Evolutionary conservation across 1,139 yeast genomes (phyloP).

Genomic region (Tardiomyces blankii): DNA sequence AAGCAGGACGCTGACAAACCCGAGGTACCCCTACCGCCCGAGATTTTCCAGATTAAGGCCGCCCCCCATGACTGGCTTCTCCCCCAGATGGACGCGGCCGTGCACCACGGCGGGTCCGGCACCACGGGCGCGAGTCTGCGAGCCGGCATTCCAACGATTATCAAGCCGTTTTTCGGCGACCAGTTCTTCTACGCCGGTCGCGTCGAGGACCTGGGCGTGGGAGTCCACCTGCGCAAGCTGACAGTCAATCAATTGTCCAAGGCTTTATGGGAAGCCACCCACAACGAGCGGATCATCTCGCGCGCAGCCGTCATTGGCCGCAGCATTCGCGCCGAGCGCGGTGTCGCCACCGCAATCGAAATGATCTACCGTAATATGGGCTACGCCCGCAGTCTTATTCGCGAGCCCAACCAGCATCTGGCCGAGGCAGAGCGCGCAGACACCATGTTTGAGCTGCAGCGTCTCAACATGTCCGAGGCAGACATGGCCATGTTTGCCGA

Average conservation of each 20-base stretch:
- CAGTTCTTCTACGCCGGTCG: conserved; percentile 85
- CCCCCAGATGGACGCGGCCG: conserved; percentile 82
- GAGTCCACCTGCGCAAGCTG: conserved; percentile 57
- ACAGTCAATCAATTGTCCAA: conserved; percentile 50
- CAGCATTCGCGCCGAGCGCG: conserved; percentile 57
- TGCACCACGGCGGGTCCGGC: conserved; percentile 97
- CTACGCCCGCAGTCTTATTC: conserved; percentile 39
- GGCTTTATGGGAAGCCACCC: conserved; percentile 59
- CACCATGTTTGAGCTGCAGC: not conserved
- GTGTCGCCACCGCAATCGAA: conserved; percentile 68
- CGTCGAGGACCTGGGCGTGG: conserved; percentile 86
- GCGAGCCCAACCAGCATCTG: not conserved
- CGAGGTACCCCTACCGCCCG: conserved; percentile 55
- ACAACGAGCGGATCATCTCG: conserved; percentile 52
- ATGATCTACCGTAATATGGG: conserved; percentile 68
- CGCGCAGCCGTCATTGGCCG: conserved; percentile 55
- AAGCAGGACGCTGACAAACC: conserved; percentile 28
- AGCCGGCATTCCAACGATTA: conserved; percentile 79
- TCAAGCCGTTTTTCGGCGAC: conserved; percentile 94
- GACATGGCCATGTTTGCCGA: not conserved
- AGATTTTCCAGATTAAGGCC: conserved; percentile 56
- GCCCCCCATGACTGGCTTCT: conserved; percentile 95
- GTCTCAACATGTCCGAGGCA: not conserved
- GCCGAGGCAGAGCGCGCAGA: not conserved
- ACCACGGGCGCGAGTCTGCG: conserved; percentile 88